Percentiles rank a stretch among this genome's conserved stretches.
phyloP scores from a whole-genome alignment of 192 early-diverging fungal genomes.

The Blastocladiella britannica region DNA sequence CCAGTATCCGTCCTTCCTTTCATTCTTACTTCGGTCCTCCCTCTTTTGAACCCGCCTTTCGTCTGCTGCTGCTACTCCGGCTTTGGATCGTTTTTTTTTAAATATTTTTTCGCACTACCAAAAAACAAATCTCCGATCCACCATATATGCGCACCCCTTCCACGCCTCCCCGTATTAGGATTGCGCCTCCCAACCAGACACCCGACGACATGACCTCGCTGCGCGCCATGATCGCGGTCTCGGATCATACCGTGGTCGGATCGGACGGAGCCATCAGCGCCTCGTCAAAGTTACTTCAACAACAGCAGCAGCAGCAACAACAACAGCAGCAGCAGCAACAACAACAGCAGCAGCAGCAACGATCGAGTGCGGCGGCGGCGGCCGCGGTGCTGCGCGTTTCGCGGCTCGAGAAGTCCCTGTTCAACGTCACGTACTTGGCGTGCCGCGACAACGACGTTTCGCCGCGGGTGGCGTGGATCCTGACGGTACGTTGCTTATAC shows the following conservation, averaged over 20 bases:
- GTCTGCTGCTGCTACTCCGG: no score
- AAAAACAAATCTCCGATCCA: no score
- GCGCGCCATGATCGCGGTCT: not conserved
- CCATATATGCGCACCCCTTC: not conserved
- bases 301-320: not conserved
- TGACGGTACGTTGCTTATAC: not conserved
- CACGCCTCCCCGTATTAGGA: not conserved
- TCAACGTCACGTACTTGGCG: not conserved
- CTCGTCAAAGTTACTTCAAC: not conserved
- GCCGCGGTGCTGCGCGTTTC: no score
- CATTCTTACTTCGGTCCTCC: no score
- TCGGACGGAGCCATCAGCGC: not conserved
- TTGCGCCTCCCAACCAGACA: not conserved
- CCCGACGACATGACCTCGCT: not conserved
- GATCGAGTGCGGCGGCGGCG: no score
- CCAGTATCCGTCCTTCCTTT: no score
- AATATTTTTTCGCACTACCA: no score
- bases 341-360: conserved; percentile 1
- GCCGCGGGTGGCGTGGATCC: not conserved
- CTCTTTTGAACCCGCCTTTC: no score
- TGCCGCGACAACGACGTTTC: not conserved
- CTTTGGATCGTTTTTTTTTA: no score
- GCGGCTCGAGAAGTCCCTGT: not conserved
- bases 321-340: not conserved
- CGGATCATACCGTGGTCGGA: not conserved